These are phyloP conservation scores for Colletotrichum sp. DNA, from an alignment of 2,329 filamentous ascomycete genomes.

Conservation along the genomic window DNA sequence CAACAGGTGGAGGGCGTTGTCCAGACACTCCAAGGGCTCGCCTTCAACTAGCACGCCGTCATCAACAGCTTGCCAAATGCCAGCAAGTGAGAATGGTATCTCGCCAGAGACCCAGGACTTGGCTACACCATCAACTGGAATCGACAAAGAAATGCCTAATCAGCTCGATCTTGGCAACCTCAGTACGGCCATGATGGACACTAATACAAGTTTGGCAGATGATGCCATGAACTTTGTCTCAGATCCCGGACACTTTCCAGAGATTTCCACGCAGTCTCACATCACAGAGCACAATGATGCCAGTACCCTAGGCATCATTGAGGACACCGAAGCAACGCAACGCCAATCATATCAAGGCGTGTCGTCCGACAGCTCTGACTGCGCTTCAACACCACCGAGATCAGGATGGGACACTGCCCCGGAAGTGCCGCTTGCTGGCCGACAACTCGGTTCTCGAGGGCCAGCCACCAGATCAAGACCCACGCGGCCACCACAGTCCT, in stretches of 20 bases:
- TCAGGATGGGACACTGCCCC: not conserved
- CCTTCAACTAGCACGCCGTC: not conserved
- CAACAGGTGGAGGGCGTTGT: constrained; percentile 26
- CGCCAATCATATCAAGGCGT: not conserved
- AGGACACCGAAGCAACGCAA: not conserved
- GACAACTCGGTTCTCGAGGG: not conserved
- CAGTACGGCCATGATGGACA: not conserved
- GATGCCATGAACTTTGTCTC: not conserved
- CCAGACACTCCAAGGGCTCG: not conserved
- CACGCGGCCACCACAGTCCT: not conserved
- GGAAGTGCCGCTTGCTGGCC: not conserved
- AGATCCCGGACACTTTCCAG: not conserved
- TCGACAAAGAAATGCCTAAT: not conserved
- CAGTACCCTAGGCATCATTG: not conserved
- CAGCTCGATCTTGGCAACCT: not conserved
- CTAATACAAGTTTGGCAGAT: not conserved
- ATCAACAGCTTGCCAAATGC: not conserved
- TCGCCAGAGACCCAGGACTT: not conserved
- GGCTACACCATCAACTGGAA: not conserved
- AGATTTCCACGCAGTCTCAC: not conserved
- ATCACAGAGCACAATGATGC: not conserved
- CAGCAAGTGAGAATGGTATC: not conserved
- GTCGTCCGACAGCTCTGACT: not conserved
- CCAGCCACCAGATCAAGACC: not conserved
- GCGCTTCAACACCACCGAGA: not conserved